Evolutionary conservation across 352 stramenopile genomes (phyloP).

Genomic region (Pythium periplocum): DNA sequence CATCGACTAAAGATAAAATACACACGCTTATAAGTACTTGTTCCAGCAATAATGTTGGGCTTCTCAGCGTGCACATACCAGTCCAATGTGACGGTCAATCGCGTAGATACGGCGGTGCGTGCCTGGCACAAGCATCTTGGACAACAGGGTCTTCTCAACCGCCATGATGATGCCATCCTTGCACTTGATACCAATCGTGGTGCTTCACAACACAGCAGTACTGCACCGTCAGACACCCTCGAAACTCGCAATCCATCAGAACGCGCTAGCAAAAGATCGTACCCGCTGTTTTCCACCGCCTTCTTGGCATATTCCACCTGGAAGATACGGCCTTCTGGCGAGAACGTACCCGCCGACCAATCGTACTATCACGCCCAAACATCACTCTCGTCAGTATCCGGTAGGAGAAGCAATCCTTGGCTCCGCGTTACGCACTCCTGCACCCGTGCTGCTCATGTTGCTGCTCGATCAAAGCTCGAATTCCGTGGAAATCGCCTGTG

Average conservation of each 20-base stretch:
- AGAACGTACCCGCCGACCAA: slow-evolving; percentile 93
- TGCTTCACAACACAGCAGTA: slow-evolving; percentile 42
- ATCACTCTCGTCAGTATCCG: too few relatives aligned
- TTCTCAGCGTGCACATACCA: slow-evolving; percentile 32
- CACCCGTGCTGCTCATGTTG: slow-evolving; percentile 81
- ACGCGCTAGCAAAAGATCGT: slow-evolving; percentile 2
- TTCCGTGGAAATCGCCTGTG: too few relatives aligned
- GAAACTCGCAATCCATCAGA: slow-evolving; percentile 1
- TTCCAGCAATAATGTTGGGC: too few relatives aligned
- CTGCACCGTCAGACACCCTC: background rate
- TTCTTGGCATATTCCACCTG: slow-evolving; percentile 99
- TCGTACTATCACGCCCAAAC: slow-evolving; percentile 48
- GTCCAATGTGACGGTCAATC: slow-evolving; percentile 90
- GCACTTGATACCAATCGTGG: slow-evolving; percentile 97
- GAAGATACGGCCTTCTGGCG: slow-evolving; percentile 97
- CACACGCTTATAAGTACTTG: background rate
- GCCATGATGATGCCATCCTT: slow-evolving; percentile 96
- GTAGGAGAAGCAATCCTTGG: too few relatives aligned
- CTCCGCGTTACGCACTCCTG: slow-evolving; percentile 28
- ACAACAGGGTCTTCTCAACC: slow-evolving; percentile 94
- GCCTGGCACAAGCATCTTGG: slow-evolving; percentile 90
- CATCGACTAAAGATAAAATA: slow-evolving; percentile 54
- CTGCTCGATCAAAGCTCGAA: too few relatives aligned
- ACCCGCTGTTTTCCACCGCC: slow-evolving; percentile 96
- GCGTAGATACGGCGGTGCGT: slow-evolving; percentile 84